A percentile compares a stretch with the other conserved stretches of the same genome.
Evolutionary conservation across 208 protist genomes (phyloP).

Genomic region (Crithidia acanthocephali): DNA sequence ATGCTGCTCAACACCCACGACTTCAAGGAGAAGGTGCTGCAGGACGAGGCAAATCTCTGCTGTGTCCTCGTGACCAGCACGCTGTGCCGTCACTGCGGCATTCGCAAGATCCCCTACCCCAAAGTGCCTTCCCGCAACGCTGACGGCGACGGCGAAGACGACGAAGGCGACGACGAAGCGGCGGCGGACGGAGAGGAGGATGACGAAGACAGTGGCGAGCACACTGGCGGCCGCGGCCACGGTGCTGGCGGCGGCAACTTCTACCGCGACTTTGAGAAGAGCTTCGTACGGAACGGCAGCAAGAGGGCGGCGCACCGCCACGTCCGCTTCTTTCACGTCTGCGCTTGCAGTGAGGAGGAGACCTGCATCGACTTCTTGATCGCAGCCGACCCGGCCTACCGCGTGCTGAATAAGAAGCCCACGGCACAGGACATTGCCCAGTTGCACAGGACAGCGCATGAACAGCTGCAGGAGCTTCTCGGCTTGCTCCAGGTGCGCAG

Average conservation of each 20-base stretch:
- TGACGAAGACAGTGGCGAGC: slow-evolving; percentile 39
- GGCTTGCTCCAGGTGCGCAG: slow-evolving; percentile 62
- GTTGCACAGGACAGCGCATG: slow-evolving; percentile 66
- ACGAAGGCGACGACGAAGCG: slow-evolving; percentile 20
- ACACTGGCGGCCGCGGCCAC: slow-evolving; percentile 13
- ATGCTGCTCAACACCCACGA: slow-evolving; percentile 70
- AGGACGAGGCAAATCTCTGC: slow-evolving; percentile 72
- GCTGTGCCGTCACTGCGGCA: slow-evolving; percentile 71
- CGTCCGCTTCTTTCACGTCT: slow-evolving; percentile 86
- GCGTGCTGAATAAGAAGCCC: slow-evolving; percentile 53
- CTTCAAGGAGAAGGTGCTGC: slow-evolving; percentile 58
- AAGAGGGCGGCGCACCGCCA: slow-evolving; percentile 53
- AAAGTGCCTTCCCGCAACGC: slow-evolving; percentile 17
- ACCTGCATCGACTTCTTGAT: slow-evolving; percentile 69
- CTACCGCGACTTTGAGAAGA: slow-evolving; percentile 55
- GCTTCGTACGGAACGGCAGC: slow-evolving; percentile 39
- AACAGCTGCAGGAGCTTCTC: slow-evolving; percentile 68
- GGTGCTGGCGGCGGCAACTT: slow-evolving; percentile 30
- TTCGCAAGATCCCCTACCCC: slow-evolving; percentile 54
- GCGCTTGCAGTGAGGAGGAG: slow-evolving; percentile 67
- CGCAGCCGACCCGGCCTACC: slow-evolving; percentile 60
- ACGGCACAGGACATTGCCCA: slow-evolving; percentile 47
- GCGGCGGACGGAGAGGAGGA: slow-evolving; percentile 25
- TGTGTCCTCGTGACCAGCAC: slow-evolving; percentile 81
- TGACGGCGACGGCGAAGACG: not conserved